Base-by-base conservation (phyloP, 129 eudicot genomes). In the Centella asiatica region DNA sequence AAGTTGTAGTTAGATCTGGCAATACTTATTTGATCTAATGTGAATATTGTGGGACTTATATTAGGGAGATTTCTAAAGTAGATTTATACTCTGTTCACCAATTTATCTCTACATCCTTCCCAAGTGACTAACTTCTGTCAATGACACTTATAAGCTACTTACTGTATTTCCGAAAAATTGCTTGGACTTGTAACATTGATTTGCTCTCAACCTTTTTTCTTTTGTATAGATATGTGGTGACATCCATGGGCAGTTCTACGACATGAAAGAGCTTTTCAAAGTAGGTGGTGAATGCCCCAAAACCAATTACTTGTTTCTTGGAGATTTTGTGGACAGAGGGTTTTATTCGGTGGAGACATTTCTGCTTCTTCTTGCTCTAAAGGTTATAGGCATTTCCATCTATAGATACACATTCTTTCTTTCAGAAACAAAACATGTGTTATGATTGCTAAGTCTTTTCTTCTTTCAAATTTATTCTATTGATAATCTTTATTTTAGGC, bases 201-300 rank as follows among this genome's bases (percentile, higher is more conserved):
- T n/a, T 50, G 29, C 62, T 65, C 22, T 68, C 53, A 14, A 48
- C 49, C 37, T 57, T 57, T 18, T 46, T 56, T 61, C 47, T 40
- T 61, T 45, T 17, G 50, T 79, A 44, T 57, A 93, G 99, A 93
- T 93, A 72, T 93, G 99, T 62, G 99, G 99, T 5, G 99, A 93
- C 74, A 93, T 93, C 62, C 99, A 93, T 65, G 99, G 99, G 52
- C 99, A 93, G 76, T 93, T 93, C 33, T 93, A 84, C 80, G 99
- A 93, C 80, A 78, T 93, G 92, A 93, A 87, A 82, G 99, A 93
- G 86, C 92, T 93, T 57, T 93, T 93, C 34, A 93, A 78, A 82
- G 99, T 93, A 44, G 99, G 99, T 8, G 99, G 96, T 66, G 99
- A 93, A 76, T 93, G 99, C 67, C 99, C 99, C 45, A 84, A 93